Evolutionary conservation across 2,329 filamentous ascomycete genomes (phyloP).

Genomic region (Diaporthe caulivora): DNA sequence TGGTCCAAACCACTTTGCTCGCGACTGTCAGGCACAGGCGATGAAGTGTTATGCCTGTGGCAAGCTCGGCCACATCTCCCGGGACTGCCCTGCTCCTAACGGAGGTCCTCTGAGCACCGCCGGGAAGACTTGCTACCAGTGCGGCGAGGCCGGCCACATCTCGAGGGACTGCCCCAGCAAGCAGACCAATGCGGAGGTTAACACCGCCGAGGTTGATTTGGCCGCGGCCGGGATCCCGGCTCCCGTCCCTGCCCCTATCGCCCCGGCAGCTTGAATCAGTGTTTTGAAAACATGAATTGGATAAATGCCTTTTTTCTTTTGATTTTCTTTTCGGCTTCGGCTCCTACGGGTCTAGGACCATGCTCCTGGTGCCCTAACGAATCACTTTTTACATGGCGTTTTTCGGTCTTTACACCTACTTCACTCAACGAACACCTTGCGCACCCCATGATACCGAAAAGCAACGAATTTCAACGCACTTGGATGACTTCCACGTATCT

Average conservation of each 20-base stretch:
- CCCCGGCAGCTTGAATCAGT: conserved; percentile 57
- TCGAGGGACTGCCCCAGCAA: conserved; percentile 92
- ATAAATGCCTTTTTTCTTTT: conserved; percentile 8
- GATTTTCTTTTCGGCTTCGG: not conserved
- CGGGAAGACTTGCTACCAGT: conserved; percentile 99
- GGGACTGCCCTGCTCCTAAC: conserved; percentile 96
- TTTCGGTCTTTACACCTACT: conserved; percentile 22
- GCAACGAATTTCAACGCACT: conserved; percentile 27
- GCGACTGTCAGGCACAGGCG: conserved; percentile 97
- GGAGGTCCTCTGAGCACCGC: conserved; percentile 95
- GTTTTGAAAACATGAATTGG: conserved; percentile 14
- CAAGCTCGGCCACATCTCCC: conserved; percentile 93
- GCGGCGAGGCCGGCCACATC: conserved; percentile 95
- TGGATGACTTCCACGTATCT: conserved; percentile 20
- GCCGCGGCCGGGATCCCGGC: conserved; percentile 54
- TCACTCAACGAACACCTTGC: conserved; percentile 9
- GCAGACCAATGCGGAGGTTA: conserved; percentile 65
- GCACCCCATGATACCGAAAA: conserved; percentile 15
- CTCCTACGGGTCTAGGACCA: not conserved
- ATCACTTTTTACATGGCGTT: conserved; percentile 18
- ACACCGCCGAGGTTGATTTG: conserved; percentile 56
- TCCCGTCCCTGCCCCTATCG: conserved; percentile 51
- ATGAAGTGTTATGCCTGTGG: conserved; percentile 99
- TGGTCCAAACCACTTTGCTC: conserved; percentile 96
- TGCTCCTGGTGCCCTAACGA: conserved; percentile 1